phyloP scores from a whole-genome alignment of 345 rosid species.

The Psidium guajava region DNA sequence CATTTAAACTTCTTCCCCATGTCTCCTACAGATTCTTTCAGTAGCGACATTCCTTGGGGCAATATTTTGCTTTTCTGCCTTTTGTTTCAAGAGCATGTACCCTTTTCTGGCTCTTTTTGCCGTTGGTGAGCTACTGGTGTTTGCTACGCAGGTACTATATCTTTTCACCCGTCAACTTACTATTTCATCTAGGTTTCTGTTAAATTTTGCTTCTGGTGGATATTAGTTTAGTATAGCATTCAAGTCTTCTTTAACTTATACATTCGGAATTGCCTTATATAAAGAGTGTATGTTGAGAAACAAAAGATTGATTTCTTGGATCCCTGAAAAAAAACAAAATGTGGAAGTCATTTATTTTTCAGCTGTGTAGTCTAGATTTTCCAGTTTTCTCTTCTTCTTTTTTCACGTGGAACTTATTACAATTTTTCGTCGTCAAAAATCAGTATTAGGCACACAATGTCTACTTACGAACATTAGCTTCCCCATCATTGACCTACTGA shows the following conservation, averaged over 20 bases:
- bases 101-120: slow-evolving; percentile 69
- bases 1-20: neutral
- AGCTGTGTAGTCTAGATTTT: neutral
- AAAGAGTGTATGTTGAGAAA: neutral
- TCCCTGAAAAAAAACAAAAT: neutral
- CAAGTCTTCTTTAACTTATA: neutral
- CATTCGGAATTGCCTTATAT: neutral
- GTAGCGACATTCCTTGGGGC: slow-evolving; percentile 62
- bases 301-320: neutral
- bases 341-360: neutral
- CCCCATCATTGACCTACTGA: neutral
- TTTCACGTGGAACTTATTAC: neutral
- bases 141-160: slow-evolving; percentile 71
- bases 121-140: slow-evolving; percentile 76
- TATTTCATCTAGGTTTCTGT: neutral
- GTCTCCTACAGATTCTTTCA: slow-evolving; percentile 59
- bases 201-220: neutral
- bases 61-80: slow-evolving; percentile 68
- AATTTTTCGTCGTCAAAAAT: neutral
- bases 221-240: neutral
- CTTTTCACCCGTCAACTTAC: neutral
- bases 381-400: neutral
- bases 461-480: neutral
- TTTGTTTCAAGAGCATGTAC: slow-evolving; percentile 80
- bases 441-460: neutral